Conservation (phyloP, 345 rosid species). For the Draba incana region DNA sequence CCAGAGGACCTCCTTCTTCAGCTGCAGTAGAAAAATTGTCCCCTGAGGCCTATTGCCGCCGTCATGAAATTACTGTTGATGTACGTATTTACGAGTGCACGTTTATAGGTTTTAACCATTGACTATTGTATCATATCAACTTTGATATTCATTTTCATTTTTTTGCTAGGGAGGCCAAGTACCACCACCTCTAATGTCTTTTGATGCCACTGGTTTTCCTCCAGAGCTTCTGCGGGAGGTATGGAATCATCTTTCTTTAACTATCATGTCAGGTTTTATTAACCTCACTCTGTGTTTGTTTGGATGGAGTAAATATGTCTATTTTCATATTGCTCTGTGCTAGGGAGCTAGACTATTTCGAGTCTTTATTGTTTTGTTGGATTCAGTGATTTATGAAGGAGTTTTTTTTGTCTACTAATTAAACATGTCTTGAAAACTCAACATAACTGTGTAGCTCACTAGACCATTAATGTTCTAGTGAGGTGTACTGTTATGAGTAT, state of each 20-base stretch:
- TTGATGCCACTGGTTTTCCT: slow-evolving; percentile 82
- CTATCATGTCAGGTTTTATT: neutral
- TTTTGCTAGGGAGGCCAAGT: slow-evolving; percentile 76
- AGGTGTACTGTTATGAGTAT: neutral
- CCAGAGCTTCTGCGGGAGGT: slow-evolving; percentile 95
- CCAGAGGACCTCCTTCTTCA: slow-evolving; percentile 45
- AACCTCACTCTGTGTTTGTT: neutral
- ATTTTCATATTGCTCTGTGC: slow-evolving; percentile 1
- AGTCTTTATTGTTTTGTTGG: neutral
- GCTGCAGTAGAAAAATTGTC: slow-evolving; percentile 54
- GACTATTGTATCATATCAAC: neutral
- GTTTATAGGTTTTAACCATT: neutral
- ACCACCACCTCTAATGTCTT: slow-evolving; percentile 73
- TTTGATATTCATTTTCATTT: neutral
- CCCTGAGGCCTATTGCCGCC: slow-evolving; percentile 70
- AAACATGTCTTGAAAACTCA: too few species aligned
- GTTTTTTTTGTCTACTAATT: neutral
- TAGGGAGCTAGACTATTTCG: slow-evolving; percentile 11
- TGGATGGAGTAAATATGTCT: neutral
- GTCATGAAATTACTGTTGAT: slow-evolving; percentile 78
- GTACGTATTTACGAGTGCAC: slow-evolving; percentile 50
- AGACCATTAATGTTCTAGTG: neutral
- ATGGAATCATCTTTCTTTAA: slow-evolving; percentile 24
- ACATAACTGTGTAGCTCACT: too few species aligned
- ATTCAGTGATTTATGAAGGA: neutral